Percentiles rank a stretch among this genome's conserved stretches.
Evolutionary conservation across 2,329 filamentous ascomycete species (phyloP).

Genomic region (Botrytis aclada): DNA sequence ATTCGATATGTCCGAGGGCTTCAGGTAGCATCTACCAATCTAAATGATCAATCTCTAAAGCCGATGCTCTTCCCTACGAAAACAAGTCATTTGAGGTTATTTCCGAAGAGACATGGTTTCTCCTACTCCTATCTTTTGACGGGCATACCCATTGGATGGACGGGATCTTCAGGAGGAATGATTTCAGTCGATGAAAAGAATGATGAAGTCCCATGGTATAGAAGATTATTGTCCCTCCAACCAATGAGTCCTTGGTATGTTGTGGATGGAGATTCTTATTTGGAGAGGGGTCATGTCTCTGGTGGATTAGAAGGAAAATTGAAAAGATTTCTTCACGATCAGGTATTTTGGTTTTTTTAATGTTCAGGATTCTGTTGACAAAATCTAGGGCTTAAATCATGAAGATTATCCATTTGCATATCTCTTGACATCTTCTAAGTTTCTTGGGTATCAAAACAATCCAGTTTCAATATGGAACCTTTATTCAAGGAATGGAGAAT

Average conservation of each 20-base stretch:
- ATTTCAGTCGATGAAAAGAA: slow-evolving; percentile 47
- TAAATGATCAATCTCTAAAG: slow-evolving; percentile 23
- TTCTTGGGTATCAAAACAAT: slow-evolving; percentile 70
- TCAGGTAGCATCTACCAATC: background rate
- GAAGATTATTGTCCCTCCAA: slow-evolving; percentile 35
- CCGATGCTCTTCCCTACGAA: slow-evolving; percentile 61
- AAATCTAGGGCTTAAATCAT: slow-evolving; percentile 53
- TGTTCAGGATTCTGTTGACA: slow-evolving; percentile 20
- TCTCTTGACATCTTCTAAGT: slow-evolving; percentile 66
- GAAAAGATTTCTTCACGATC: slow-evolving; percentile 53
- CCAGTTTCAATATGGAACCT: slow-evolving; percentile 79
- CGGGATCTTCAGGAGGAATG: slow-evolving; percentile 53
- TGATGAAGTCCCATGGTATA: slow-evolving; percentile 32
- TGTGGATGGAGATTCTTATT: slow-evolving; percentile 58
- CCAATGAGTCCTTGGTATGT: slow-evolving; percentile 47
- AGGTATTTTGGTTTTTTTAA: slow-evolving; percentile 43
- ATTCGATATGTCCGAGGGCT: slow-evolving; percentile 27
- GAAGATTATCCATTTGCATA: slow-evolving; percentile 64
- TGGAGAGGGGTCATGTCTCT: slow-evolving; percentile 51
- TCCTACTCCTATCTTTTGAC: slow-evolving; percentile 68
- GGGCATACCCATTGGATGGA: slow-evolving; percentile 64
- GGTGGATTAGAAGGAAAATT: slow-evolving; percentile 63
- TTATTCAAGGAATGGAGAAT: slow-evolving; percentile 55
- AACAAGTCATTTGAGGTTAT: slow-evolving; percentile 64
- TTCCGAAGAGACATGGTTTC: slow-evolving; percentile 66